Percentiles rank a stretch among this genome's conserved stretches.
These are phyloP conservation scores for Fagus crenata DNA, from an alignment of 306 rosid genomes.

Conservation along the genomic window DNA sequence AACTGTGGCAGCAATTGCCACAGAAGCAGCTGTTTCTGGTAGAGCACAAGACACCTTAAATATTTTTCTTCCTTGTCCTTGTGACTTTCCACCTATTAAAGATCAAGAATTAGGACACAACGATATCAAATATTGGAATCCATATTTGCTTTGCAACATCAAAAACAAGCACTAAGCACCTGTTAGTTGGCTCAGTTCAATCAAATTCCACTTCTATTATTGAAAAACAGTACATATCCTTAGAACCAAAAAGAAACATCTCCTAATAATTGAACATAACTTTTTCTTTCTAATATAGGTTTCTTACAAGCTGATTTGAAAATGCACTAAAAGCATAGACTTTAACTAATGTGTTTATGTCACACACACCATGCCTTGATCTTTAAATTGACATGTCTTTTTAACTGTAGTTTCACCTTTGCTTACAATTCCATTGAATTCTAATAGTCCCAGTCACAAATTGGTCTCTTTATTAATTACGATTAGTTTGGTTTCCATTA, in stretches of 20 bases:
- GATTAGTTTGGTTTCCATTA: background rate
- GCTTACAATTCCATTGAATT: background rate
- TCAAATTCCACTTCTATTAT: constrained; percentile 1
- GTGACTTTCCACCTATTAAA: constrained; percentile 46
- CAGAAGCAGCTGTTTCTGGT: constrained; percentile 85
- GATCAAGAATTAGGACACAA: constrained; percentile 17
- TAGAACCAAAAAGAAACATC: background rate
- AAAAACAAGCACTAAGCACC: constrained; percentile 11
- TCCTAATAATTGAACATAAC: background rate
- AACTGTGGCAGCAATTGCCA: constrained; percentile 73
- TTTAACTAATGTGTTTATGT: background rate
- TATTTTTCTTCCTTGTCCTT: constrained; percentile 55
- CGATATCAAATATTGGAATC: constrained; percentile 15
- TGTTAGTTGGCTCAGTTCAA: constrained; percentile 1
- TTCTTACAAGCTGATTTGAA: background rate
- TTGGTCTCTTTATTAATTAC: background rate
- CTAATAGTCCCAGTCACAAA: background rate
- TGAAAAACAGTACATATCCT: background rate
- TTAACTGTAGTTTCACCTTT: background rate
- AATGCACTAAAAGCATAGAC: background rate
- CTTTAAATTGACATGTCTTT: too few relatives aligned
- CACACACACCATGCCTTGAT: background rate
- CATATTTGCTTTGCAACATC: constrained; percentile 25
- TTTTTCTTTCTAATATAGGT: background rate
- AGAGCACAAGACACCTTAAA: constrained; percentile 47